Evolutionary conservation across 371 early-diverging fungal species (phyloP).

Genomic region (Apophysomyces sp.): DNA sequence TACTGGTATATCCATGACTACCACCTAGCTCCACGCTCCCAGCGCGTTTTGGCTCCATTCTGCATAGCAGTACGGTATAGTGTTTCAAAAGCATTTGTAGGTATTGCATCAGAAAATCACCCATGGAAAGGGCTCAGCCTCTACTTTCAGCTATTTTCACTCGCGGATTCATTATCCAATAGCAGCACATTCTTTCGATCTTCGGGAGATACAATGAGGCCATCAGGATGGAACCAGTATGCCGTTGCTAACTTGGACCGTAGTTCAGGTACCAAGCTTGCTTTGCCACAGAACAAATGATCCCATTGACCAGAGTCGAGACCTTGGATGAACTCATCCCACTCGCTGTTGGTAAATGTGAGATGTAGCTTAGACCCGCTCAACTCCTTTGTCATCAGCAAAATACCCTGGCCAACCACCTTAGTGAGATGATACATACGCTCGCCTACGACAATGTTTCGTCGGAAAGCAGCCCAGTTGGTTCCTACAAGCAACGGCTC

Average conservation of each 20-base stretch:
- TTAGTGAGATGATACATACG: conserved; percentile 45
- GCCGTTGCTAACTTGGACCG: background rate
- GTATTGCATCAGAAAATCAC: too few relatives aligned
- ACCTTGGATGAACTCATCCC: conserved; percentile 47
- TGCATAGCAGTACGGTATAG: too few relatives aligned
- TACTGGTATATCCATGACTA: too few relatives aligned
- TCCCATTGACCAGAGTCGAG: conserved; percentile 36
- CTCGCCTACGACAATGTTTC: conserved; percentile 50
- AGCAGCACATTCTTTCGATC: background rate
- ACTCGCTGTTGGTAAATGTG: conserved; percentile 51
- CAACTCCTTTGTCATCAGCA: conserved; percentile 50
- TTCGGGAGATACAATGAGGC: conserved; percentile 5
- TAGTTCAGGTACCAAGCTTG: background rate
- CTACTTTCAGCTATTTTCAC: background rate
- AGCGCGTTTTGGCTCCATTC: too few relatives aligned
- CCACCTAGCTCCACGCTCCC: too few relatives aligned
- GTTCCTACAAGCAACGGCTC: conserved; percentile 41
- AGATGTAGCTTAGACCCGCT: conserved; percentile 49
- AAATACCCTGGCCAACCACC: conserved; percentile 41
- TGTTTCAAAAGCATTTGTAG: too few relatives aligned
- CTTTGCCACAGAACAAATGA: conserved; percentile 1
- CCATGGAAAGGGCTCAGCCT: too few relatives aligned
- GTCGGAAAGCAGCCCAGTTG: conserved; percentile 52
- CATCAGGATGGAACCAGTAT: conserved; percentile 10
- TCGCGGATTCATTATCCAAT: background rate